Evolutionary conservation across 495 filamentous ascomycete genomes (phyloP).

Genomic region (Ramalina intermedia): DNA sequence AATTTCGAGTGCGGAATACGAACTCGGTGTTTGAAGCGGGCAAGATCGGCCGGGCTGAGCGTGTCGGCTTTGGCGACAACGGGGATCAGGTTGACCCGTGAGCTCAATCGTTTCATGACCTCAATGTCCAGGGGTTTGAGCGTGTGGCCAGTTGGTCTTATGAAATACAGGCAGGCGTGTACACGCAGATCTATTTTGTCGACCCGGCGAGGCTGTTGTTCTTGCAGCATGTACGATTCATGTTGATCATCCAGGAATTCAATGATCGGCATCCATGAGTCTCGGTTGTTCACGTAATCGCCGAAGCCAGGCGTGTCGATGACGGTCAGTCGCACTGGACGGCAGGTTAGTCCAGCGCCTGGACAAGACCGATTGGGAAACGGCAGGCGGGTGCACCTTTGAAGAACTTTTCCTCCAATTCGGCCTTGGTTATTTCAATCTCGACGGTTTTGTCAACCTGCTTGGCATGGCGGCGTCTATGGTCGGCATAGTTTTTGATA

Average conservation of each 20-base stretch:
- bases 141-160: slow-evolving; percentile 93
- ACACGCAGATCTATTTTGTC: slow-evolving; percentile 99
- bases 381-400: slow-evolving; percentile 52
- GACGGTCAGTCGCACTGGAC: slow-evolving; percentile 83
- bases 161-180: slow-evolving; percentile 97
- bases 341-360: slow-evolving; percentile 11
- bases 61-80: slow-evolving; percentile 98
- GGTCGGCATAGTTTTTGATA: slow-evolving; percentile 99
- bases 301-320: slow-evolving; percentile 98
- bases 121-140: slow-evolving; percentile 98
- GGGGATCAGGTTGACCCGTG: slow-evolving; percentile 93
- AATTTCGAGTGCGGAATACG: slow-evolving; percentile 11
- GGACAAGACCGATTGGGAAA: slow-evolving; percentile 5
- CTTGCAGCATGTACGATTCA: slow-evolving; percentile 99
- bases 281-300: slow-evolving; percentile 99
- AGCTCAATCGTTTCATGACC: slow-evolving; percentile 97
- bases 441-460: slow-evolving; percentile 98
- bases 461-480: slow-evolving; percentile 96
- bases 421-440: slow-evolving; percentile 99
- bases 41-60: slow-evolving; percentile 78
- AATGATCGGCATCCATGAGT: slow-evolving; percentile 99
- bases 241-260: slow-evolving; percentile 99
- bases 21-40: slow-evolving; percentile 88
- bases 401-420: slow-evolving; percentile 99
- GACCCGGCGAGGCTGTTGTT: slow-evolving; percentile 91